These are phyloP conservation scores for Starmera pachycereana DNA, from an alignment of 805 yeast species.

Conservation along the genomic window DNA sequence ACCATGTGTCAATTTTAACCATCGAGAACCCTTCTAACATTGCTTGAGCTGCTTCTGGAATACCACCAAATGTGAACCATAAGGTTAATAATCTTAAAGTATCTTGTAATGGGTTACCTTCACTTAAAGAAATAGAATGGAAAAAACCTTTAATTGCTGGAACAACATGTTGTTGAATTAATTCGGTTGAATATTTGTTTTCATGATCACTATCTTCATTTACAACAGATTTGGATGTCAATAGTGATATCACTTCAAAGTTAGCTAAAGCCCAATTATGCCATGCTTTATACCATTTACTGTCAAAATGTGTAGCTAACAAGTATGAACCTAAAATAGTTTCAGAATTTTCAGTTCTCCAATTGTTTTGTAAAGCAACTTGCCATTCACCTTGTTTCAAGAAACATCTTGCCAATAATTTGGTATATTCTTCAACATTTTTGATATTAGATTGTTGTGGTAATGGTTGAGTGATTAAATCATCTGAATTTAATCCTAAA, in stretches of 20 bases:
- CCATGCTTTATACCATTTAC: conserved; percentile 97
- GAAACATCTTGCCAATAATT: conserved; percentile 83
- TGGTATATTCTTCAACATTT: conserved; percentile 75
- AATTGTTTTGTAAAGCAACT: conserved; percentile 63
- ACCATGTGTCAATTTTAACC: conserved; percentile 89
- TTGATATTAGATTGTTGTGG: conserved; percentile 52
- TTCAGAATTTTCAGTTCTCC: conserved; percentile 74
- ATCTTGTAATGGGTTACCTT: conserved; percentile 83
- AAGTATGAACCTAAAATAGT: conserved; percentile 86
- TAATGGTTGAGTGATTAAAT: conserved; percentile 75
- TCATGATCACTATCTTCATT: conserved; percentile 20
- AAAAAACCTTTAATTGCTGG: conserved; percentile 96
- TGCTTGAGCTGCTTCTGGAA: conserved; percentile 83
- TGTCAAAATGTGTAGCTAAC: conserved; percentile 90
- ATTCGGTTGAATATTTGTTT: conserved; percentile 32
- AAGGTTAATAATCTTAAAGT: conserved; percentile 80
- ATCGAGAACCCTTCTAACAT: conserved; percentile 83
- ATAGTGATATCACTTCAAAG: conserved; percentile 81
- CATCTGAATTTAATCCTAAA: conserved; percentile 77
- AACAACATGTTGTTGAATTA: conserved; percentile 78
- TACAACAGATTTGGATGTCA: conserved; percentile 25
- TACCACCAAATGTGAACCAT: conserved; percentile 96
- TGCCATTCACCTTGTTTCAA: conserved; percentile 99
- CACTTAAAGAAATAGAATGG: conserved; percentile 84
- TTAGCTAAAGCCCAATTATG: conserved; percentile 99